Evolutionary conservation across 139 green algal genomes (phyloP).

Genomic region (Volvox reticuliferus): DNA sequence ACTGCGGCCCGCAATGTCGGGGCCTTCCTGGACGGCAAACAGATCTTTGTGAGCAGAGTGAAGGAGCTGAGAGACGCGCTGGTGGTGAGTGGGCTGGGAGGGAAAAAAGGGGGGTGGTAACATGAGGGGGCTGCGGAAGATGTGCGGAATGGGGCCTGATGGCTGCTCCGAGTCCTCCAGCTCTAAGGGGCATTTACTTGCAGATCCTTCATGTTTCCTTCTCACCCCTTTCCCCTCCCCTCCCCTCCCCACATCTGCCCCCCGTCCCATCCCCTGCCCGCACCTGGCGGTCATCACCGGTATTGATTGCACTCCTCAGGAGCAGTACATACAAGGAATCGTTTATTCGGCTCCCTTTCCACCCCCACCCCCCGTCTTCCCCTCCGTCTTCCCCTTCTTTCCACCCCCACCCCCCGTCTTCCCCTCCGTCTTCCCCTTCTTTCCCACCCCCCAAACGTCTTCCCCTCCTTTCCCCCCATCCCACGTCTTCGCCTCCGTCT

Average conservation of each 20-base stretch:
- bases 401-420: too few species aligned
- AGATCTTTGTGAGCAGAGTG: slow-evolving; percentile 68
- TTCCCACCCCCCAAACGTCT: background rate
- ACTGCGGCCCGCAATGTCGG: slow-evolving; percentile 74
- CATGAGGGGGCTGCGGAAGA: too few species aligned
- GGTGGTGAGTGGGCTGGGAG: slow-evolving; percentile 59
- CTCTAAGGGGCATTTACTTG: too few species aligned
- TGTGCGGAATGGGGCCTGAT: background rate
- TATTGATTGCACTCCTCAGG: too few species aligned
- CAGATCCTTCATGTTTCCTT: background rate
- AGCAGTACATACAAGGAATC: too few species aligned
- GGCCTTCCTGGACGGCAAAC: slow-evolving; percentile 75
- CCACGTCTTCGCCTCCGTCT: background rate
- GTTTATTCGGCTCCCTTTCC: background rate
- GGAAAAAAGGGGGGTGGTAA: background rate
- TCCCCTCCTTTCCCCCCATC: background rate
- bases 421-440: background rate
- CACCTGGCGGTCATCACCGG: too few species aligned
- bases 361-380: too few species aligned
- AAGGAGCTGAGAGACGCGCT: slow-evolving; percentile 67
- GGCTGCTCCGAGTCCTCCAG: too few species aligned
- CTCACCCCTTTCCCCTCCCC: too few species aligned
- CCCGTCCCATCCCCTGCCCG: background rate
- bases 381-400: background rate
- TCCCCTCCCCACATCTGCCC: too few species aligned